Evolutionary conservation across 2,329 filamentous ascomycete species (phyloP), one percentile per base, ranked within the genome.

Genomic region (Magnaporthiopsis incrustans): DNA sequence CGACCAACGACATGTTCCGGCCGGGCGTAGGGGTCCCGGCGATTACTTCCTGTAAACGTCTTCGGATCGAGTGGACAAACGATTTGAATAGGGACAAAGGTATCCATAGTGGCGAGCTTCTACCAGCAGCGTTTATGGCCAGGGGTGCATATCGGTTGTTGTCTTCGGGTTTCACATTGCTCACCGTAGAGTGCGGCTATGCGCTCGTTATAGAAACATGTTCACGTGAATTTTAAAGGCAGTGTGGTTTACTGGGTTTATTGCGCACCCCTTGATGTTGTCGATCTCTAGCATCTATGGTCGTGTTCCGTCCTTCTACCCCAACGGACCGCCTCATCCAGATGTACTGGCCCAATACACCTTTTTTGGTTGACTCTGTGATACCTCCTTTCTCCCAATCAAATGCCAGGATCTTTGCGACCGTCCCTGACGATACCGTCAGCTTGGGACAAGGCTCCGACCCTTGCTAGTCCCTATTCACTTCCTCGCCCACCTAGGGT

Each of bases 1-100:
- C 71, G 89, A 95, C 69, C 85, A 90, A 75, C 83, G 92, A 66
- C 90, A 92, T 64, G 89, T 94, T 11, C 91, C 91, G 2, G 86
- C 89, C 14, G 90, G 85, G 64, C 82, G 87, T 58, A 81, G 86
- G 67, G 86, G 87, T 33, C 85, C 87, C 22, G 85, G 85, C 63
- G 88, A 90, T 72, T 90, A 90, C 77, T 90, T 90, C 77, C 77
- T 90, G 71, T 89, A n/a, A 53, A 12, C 14, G 14, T 18, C 38
- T 44, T 15, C 11, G 6, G 22, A 30, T 25, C 2, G 44, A n/a
- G 18, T n/a, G 7, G 44, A 10, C 44, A 53, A 25, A 25, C 2
- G 7, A 53, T 11, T 53, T n/a, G 44, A 25, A 53, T 38, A 50
- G 18, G 18, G 44, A 53, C 2, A 3, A 3, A 53, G 14, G 44